phyloP scores from a whole-genome alignment of 257 asterid species.

The Prunella vulgaris region DNA sequence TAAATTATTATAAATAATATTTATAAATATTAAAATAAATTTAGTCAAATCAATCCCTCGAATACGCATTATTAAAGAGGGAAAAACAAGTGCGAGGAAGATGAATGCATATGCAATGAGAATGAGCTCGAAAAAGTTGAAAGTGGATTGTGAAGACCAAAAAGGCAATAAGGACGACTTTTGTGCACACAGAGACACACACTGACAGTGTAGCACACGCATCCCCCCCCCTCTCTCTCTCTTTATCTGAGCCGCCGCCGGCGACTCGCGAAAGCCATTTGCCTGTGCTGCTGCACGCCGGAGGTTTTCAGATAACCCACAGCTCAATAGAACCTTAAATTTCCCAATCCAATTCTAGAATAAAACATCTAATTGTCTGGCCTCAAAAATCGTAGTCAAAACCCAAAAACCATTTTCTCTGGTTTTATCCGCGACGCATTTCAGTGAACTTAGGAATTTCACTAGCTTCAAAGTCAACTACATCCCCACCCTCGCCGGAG shows the following conservation, averaged over 20 bases:
- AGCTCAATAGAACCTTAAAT: background rate
- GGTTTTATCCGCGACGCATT: slow-evolving; percentile 8
- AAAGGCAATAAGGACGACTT: slow-evolving; percentile 32
- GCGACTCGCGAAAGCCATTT: slow-evolving; percentile 12
- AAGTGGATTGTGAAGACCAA: slow-evolving; percentile 27
- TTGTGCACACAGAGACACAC: slow-evolving; percentile 7
- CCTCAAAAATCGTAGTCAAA: slow-evolving; percentile 10
- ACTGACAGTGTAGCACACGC: background rate
- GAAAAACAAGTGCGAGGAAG: background rate
- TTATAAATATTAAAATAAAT: too few species aligned
- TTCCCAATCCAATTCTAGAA: background rate
- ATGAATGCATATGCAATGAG: background rate
- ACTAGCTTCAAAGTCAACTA: background rate
- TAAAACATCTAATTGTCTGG: slow-evolving; percentile 4
- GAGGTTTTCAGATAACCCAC: too few species aligned
- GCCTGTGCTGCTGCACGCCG: slow-evolving; percentile 15
- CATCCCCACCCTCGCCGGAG: background rate
- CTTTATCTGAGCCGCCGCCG: slow-evolving; percentile 18
- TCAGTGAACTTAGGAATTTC: slow-evolving; percentile 8
- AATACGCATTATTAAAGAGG: background rate
- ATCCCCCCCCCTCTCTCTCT: slow-evolving; percentile 15
- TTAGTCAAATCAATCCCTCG: too few species aligned
- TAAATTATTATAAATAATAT: too few species aligned
- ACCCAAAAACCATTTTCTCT: slow-evolving; percentile 6
- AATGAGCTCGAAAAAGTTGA: background rate